Evolutionary conservation across 306 rosid species (phyloP).

Genomic region (Erythrophleum fordii): DNA sequence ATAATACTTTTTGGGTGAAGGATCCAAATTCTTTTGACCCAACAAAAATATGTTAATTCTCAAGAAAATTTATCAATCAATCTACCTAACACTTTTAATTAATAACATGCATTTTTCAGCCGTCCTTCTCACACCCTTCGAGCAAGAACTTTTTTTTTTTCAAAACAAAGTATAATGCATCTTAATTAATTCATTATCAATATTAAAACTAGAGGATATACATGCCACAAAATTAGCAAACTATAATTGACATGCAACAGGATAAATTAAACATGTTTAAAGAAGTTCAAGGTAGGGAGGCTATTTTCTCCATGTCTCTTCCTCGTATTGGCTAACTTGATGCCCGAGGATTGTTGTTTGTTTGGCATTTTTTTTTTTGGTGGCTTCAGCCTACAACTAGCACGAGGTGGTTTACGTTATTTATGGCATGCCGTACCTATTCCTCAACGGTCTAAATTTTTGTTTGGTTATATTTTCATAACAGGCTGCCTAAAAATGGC

Average conservation of each 20-base stretch:
- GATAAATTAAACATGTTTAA: neutral
- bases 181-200: neutral
- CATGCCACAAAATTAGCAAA: neutral
- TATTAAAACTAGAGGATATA: neutral
- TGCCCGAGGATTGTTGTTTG: neutral
- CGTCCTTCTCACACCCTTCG: neutral
- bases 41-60: neutral
- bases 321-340: neutral
- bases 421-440: too few species aligned
- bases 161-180: neutral
- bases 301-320: neutral
- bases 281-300: neutral
- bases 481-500: too few species aligned
- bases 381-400: too few species aligned
- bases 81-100: neutral
- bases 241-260: neutral
- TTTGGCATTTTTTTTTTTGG: too few species aligned
- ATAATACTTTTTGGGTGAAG: neutral
- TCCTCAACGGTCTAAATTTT: too few species aligned
- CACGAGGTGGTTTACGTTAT: too few species aligned
- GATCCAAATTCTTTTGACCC: neutral
- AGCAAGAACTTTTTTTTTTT: neutral
- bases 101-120: neutral
- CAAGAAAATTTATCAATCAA: neutral
- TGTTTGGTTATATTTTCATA: too few species aligned